These are phyloP conservation scores for Picochlorum sp. DNA, from an alignment of 139 green algal species.

Conservation along the genomic window DNA sequence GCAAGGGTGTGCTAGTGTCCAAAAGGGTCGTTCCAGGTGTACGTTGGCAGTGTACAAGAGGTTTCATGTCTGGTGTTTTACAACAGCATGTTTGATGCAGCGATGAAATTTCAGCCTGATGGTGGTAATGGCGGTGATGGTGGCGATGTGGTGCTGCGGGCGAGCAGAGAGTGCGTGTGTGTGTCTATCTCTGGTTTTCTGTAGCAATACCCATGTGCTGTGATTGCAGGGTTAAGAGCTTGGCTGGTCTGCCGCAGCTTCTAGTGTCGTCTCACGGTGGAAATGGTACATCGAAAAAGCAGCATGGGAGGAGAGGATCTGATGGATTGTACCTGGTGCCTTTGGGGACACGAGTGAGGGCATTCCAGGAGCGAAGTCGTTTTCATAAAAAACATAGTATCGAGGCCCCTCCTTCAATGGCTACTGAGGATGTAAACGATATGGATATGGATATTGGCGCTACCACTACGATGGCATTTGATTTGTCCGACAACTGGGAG, in stretches of 20 bases:
- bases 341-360: slow-evolving; percentile 18
- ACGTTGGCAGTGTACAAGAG: not conserved
- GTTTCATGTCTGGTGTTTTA: slow-evolving; percentile 3
- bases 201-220: not conserved
- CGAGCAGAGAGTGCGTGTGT: slow-evolving; percentile 20
- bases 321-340: slow-evolving; percentile 19
- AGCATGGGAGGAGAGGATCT: slow-evolving; percentile 15
- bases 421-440: not conserved
- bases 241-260: slow-evolving; percentile 27
- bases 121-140: slow-evolving; percentile 40
- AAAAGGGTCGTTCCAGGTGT: slow-evolving; percentile 19
- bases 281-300: slow-evolving; percentile 21
- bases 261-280: slow-evolving; percentile 4
- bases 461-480: not conserved
- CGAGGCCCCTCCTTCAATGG: slow-evolving; percentile 4
- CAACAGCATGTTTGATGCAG: slow-evolving; percentile 1
- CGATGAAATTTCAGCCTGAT: slow-evolving; percentile 21
- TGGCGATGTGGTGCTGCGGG: slow-evolving; percentile 32
- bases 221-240: slow-evolving; percentile 31
- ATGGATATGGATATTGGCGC: no score
- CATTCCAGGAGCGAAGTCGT: slow-evolving; percentile 2
- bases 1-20: slow-evolving; percentile 29
- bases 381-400: not conserved
- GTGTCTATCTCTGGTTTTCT: not conserved
- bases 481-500: not conserved